Conservation (phyloP, 345 rosid genomes). For the Citrus australasica region DNA sequence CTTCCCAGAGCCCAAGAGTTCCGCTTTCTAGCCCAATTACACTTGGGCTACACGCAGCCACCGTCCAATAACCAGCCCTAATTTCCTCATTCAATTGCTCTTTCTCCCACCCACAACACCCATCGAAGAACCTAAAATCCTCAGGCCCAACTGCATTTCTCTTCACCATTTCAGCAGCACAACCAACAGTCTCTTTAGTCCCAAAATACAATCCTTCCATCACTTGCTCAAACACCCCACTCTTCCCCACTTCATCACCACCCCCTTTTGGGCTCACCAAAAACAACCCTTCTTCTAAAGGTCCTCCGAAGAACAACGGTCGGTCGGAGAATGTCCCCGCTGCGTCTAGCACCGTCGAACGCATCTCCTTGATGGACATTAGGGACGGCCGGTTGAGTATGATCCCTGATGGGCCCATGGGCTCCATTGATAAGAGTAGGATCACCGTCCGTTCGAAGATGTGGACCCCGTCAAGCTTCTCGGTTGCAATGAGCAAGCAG, state of each 20-base stretch:
- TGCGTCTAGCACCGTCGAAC: slow-evolving; percentile 45
- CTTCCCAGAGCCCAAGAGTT: slow-evolving; percentile 70
- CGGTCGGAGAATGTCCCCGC: slow-evolving; percentile 62
- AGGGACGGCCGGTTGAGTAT: slow-evolving; percentile 85
- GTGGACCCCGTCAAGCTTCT: slow-evolving; percentile 83
- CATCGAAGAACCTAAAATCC: slow-evolving; percentile 87
- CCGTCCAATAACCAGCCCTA: slow-evolving; percentile 74
- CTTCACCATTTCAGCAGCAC: slow-evolving; percentile 82
- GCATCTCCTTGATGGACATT: slow-evolving; percentile 76
- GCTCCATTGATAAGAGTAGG: slow-evolving; percentile 69
- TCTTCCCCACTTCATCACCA: slow-evolving; percentile 41
- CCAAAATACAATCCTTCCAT: slow-evolving; percentile 80
- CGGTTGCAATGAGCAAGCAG: slow-evolving; percentile 79
- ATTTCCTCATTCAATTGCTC: slow-evolving; percentile 81
- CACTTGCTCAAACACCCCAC: slow-evolving; percentile 65
- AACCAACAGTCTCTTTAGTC: slow-evolving; percentile 69
- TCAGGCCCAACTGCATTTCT: slow-evolving; percentile 55
- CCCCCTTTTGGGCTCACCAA: slow-evolving; percentile 47
- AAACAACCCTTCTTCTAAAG: slow-evolving; percentile 73
- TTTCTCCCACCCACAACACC: slow-evolving; percentile 79
- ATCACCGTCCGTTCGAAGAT: slow-evolving; percentile 84
- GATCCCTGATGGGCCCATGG: slow-evolving; percentile 69
- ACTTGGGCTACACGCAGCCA: slow-evolving; percentile 75
- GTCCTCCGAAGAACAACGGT: slow-evolving; percentile 87
- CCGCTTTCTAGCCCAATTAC: slow-evolving; percentile 56